These are phyloP conservation scores for Sphagnum tenellum DNA, from an alignment of 225 moss, liverwort and hornwort genomes.

Conservation along the genomic window DNA sequence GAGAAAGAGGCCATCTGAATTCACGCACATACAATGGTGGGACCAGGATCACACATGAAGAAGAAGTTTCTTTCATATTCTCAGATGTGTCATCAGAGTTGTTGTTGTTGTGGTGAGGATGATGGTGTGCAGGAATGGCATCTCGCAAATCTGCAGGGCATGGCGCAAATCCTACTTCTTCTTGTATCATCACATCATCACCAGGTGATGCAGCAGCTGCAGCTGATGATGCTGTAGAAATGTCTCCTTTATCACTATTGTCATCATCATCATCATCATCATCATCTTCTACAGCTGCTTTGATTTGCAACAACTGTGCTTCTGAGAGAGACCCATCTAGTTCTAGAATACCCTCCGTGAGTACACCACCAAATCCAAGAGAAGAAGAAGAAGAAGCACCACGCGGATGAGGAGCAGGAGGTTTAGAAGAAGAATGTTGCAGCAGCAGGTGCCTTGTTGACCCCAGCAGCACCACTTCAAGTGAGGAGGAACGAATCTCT, in stretches of 20 bases:
- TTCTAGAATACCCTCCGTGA: slow-evolving; percentile 21
- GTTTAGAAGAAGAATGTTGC: too few relatives aligned
- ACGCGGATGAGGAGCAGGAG: too few relatives aligned
- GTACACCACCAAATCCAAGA: not conserved
- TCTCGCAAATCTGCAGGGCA: slow-evolving; percentile 49
- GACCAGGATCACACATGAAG: slow-evolving; percentile 41
- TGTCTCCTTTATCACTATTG: slow-evolving; percentile 3
- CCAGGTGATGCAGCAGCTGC: slow-evolving; percentile 11
- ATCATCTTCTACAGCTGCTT: too few relatives aligned
- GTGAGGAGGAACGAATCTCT: too few relatives aligned
- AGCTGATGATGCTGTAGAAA: slow-evolving; percentile 2
- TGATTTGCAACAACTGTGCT: slow-evolving; percentile 15
- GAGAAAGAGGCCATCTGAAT: slow-evolving; percentile 72
- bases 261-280: slow-evolving; percentile 8
- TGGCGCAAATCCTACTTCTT: slow-evolving; percentile 8
- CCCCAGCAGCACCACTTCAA: too few relatives aligned
- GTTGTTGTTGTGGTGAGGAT: slow-evolving; percentile 8
- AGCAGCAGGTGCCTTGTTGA: too few relatives aligned
- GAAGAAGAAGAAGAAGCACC: too few relatives aligned
- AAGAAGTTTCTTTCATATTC: slow-evolving; percentile 1
- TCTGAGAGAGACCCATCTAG: slow-evolving; percentile 60
- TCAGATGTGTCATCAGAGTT: slow-evolving; percentile 9
- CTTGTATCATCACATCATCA: slow-evolving; percentile 5
- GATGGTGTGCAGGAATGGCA: slow-evolving; percentile 20
- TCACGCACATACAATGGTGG: slow-evolving; percentile 49